A percentile compares a stretch with the other conserved stretches of the same genome.
phyloP scores from a whole-genome alignment of 257 asterid species.

The Rauvolfia tetraphylla region DNA sequence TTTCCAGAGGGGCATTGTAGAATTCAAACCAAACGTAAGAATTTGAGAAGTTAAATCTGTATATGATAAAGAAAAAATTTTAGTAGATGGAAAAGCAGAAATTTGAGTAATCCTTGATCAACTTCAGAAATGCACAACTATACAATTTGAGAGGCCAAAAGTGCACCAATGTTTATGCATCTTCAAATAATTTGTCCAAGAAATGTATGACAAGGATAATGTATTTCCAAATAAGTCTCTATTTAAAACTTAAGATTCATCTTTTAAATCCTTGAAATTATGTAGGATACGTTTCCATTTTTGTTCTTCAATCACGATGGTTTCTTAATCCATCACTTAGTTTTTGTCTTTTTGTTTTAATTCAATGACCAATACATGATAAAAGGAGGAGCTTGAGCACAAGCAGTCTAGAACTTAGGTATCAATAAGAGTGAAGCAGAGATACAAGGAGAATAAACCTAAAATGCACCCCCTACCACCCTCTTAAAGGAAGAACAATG shows the following conservation, averaged over 20 bases:
- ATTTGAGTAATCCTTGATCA: not conserved
- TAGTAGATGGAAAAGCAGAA: not conserved
- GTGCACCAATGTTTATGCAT: not conserved
- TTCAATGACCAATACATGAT: not conserved
- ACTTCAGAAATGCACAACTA: not conserved
- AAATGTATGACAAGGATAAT: not conserved
- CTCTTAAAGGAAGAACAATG: not conserved
- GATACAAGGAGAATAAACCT: not conserved
- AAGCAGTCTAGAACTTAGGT: not conserved
- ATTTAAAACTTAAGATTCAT: not conserved
- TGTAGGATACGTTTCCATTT: not conserved
- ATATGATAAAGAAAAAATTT: slow-evolving; percentile 12
- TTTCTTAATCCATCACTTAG: not conserved
- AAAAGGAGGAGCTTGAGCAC: not conserved
- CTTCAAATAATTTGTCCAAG: not conserved
- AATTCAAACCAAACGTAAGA: slow-evolving; percentile 92
- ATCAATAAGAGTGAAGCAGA: not conserved
- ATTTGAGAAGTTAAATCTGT: slow-evolving; percentile 81
- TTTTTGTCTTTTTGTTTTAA: not conserved
- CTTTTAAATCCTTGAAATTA: not conserved
- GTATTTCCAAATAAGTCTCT: not conserved
- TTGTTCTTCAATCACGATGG: not conserved
- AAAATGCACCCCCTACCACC: not conserved
- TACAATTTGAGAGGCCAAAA: not conserved
- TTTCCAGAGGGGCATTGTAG: slow-evolving; percentile 71